Percentiles rank a stretch among this genome's conserved stretches.
phyloP scores from a whole-genome alignment of 2,329 filamentous ascomycete species.

The Emydomyces testavorans region DNA sequence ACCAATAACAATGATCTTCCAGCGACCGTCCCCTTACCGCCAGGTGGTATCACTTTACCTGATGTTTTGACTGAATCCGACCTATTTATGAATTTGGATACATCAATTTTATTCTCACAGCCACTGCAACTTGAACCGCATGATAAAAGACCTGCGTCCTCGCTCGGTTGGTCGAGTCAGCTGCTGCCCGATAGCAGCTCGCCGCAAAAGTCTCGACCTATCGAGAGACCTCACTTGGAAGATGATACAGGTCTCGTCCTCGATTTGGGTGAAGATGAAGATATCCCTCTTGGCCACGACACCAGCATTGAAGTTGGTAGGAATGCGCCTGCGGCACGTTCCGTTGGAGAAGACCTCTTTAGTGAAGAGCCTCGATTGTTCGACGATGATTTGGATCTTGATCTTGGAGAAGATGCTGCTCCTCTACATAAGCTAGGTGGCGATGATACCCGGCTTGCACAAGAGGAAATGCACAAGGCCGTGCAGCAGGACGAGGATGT shows the following conservation, averaged over 20 bases:
- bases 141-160: constrained; percentile 27
- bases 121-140: constrained; percentile 41
- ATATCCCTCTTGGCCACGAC: constrained; percentile 55
- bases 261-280: constrained; percentile 50
- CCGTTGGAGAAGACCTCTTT: constrained; percentile 44
- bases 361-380: constrained; percentile 49
- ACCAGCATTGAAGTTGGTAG: constrained; percentile 78
- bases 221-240: constrained; percentile 44
- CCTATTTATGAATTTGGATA: constrained; percentile 71
- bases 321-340: constrained; percentile 60
- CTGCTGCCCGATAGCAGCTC: constrained; percentile 57
- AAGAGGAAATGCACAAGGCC: constrained; percentile 49
- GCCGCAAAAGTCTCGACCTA: constrained; percentile 47
- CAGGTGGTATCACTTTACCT: constrained; percentile 75
- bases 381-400: constrained; percentile 44
- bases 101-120: constrained; percentile 69
- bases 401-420: constrained; percentile 38
- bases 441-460: constrained; percentile 25
- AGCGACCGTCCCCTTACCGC: constrained; percentile 64
- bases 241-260: constrained; percentile 64
- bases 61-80: constrained; percentile 91
- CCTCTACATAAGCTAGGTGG: constrained; percentile 33
- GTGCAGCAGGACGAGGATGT: constrained; percentile 46
- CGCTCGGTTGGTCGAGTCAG: constrained; percentile 57
- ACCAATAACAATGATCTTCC: constrained; percentile 91